Base-by-base conservation (phyloP, 371 early-diverging fungal species). In the Mortierella polycephala region DNA sequence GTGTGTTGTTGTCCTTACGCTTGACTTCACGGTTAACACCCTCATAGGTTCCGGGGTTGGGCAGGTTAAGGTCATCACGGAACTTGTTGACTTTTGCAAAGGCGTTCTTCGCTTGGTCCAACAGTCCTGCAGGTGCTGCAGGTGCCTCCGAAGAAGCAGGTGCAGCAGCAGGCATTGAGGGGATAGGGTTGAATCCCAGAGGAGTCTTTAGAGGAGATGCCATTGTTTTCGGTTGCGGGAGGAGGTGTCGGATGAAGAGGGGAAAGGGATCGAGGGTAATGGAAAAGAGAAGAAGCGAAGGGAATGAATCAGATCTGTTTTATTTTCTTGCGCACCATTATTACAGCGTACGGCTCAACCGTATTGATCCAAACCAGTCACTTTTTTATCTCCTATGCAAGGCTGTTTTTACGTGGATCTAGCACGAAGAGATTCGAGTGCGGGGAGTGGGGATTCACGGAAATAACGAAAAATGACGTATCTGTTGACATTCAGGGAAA, bases 31-130 rank as follows among this genome's bases (percentile, higher is more conserved):
- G 75, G 83, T 95, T 95, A 79, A 95, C 85, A 72, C 88, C 86
- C 85, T 96, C 96, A 70, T 89, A 95, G 68, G 86, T 86, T 64
- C 97, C 98, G 46, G 97, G 96, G 84, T 92, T 93, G 54, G 94
- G 93, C 70, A 98, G 86, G 74, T 87, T 85, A 57, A 93, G 86
- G 56, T 54, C 57, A 51, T 74, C 74, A 42, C 74, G 74, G 74
- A 74, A 74, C 53, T 68, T 42, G 60, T 60, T 62, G 56, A 68
- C 59, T 56, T 59, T 63, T 13, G 68, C 54, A 45, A 68, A 74
- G 16, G 74, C 63, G 20, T 55, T 64, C 65, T 74, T 74, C 64
- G 64, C 69, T 30, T 64, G 68, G 64, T 54, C 69, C 12, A 74
- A 12, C 20, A 74, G 45, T 9, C 74, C 74, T 16, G 64, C 68